Evolutionary conservation across 1,139 yeast genomes (phyloP), one percentile per base, ranked within the genome.

Genomic region (Neolecta irregularis): DNA sequence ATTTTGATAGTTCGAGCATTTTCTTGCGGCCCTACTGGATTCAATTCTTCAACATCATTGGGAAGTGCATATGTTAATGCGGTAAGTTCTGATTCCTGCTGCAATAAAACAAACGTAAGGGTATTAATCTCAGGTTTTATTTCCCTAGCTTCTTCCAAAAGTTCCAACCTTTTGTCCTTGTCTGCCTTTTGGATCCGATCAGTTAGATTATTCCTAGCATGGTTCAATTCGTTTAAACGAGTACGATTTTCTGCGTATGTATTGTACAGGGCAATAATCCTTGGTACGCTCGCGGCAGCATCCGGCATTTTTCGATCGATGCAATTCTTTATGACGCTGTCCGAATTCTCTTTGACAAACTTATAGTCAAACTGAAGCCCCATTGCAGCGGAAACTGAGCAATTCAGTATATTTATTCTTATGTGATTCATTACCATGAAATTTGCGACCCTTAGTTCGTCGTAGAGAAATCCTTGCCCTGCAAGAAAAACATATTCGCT

Each of bases 41-140:
- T 39, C 7, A 37, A 21, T 8, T 39, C 36, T 17, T 42, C 37
- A 8, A 38, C 35, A 18, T 40, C 18, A 37, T 47, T 47, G 2
- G 51, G 51, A n/a, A 47, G 32, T 6, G 36, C 26, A 22, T 38
- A 37, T 29, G 41, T 43, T 16, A 30, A 24, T 15, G 33, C 31
- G 7, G 31, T 17, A 7, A 46, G 36, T 15, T 39, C 19, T 2
- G 12, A 20, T 13, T 43, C 42, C n/a, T 37, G 16, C 8, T 29
- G 25, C 8, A 26, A 28, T 8, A 38, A 20, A 8, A 20, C 30
- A n/a, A 26, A 32, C 6, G 47, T 47, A 7, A 33, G 35, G 12
- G 19, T 26, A 6, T 36, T 36, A 4, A 40, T 39, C 5, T 17
- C 28, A 12, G 31, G 32, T 26, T 47, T 47, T 24, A 47, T 19